phyloP scores from a whole-genome alignment of 2,329 filamentous ascomycete species.

The Dactylonectria estremocensis region DNA sequence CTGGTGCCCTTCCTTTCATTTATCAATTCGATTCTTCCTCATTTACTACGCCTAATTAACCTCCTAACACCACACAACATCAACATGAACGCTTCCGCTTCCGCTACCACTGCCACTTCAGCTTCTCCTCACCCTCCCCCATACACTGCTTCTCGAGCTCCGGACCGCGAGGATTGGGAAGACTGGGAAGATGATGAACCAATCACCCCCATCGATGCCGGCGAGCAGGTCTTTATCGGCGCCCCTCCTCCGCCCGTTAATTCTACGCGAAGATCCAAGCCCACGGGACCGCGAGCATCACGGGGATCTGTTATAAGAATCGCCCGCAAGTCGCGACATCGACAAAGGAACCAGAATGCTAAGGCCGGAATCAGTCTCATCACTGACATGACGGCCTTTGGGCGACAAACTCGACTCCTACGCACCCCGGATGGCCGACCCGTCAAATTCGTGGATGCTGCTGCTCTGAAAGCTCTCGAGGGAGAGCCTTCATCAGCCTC shows the following conservation, averaged over 20 bases:
- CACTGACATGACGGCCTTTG: constrained; percentile 75
- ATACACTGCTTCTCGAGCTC: constrained; percentile 34
- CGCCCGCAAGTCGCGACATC: constrained; percentile 70
- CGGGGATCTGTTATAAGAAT: constrained; percentile 59
- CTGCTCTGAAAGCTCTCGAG: constrained; percentile 72
- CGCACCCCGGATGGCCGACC: constrained; percentile 51
- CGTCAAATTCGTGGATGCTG: constrained; percentile 70
- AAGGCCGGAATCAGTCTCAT: constrained; percentile 77
- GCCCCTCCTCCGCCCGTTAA: constrained; percentile 37
- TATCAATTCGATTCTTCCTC: constrained; percentile 9
- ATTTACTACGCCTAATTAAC: constrained; percentile 28
- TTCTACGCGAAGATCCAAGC: constrained; percentile 32
- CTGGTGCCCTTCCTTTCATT: constrained; percentile 16
- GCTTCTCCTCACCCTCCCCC: constrained; percentile 31
- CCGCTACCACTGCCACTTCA: neutral
- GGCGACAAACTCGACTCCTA: constrained; percentile 55
- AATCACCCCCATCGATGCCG: constrained; percentile 57
- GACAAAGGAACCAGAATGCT: constrained; percentile 73
- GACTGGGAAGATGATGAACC: constrained; percentile 68
- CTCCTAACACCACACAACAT: constrained; percentile 30
- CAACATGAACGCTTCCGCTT: constrained; percentile 2
- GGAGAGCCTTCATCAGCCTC: constrained; percentile 68
- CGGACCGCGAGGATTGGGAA: constrained; percentile 64
- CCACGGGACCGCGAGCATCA: constrained; percentile 46
- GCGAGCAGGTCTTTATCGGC: constrained; percentile 54